Conservation (phyloP, 1,139 yeast genomes). For the Nakaseomyces nivariensis region DNA sequence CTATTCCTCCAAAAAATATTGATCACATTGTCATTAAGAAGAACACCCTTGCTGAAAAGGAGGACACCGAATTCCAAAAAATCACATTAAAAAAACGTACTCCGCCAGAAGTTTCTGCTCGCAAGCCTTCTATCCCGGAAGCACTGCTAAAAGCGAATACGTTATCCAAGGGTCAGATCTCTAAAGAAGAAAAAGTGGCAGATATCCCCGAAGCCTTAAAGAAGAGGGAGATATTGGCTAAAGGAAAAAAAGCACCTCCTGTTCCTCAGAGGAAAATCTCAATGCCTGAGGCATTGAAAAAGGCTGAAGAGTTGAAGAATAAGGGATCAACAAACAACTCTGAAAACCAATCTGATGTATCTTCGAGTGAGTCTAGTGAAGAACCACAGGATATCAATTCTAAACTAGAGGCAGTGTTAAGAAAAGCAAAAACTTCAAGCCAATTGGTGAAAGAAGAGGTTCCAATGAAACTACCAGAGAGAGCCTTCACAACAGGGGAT, state of each 20-base stretch:
- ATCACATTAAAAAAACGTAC: neutral
- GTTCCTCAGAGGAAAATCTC: constrained; percentile 24
- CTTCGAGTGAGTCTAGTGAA: neutral
- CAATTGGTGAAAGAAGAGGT: neutral
- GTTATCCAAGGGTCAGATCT: neutral
- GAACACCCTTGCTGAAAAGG: constrained; percentile 2
- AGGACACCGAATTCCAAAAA: neutral
- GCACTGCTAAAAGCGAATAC: neutral
- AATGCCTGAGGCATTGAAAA: constrained; percentile 28
- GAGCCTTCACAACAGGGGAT: neutral
- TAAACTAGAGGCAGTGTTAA: constrained; percentile 9
- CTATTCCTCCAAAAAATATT: neutral
- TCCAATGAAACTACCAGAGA: neutral
- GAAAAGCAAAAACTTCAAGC: neutral
- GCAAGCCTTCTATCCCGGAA: constrained; percentile 5
- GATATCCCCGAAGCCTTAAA: constrained; percentile 13
- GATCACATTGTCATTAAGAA: constrained; percentile 6
- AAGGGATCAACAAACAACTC: neutral
- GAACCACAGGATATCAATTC: constrained; percentile 2
- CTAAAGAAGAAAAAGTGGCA: neutral
- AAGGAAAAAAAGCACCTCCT: constrained; percentile 17
- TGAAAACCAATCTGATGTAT: neutral
- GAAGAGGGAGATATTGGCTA: constrained; percentile 9
- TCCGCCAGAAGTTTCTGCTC: neutral
- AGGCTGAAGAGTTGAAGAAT: constrained; percentile 18